phyloP scores from a whole-genome alignment of 495 filamentous ascomycete genomes.

The Penicillium longicatenatum region DNA sequence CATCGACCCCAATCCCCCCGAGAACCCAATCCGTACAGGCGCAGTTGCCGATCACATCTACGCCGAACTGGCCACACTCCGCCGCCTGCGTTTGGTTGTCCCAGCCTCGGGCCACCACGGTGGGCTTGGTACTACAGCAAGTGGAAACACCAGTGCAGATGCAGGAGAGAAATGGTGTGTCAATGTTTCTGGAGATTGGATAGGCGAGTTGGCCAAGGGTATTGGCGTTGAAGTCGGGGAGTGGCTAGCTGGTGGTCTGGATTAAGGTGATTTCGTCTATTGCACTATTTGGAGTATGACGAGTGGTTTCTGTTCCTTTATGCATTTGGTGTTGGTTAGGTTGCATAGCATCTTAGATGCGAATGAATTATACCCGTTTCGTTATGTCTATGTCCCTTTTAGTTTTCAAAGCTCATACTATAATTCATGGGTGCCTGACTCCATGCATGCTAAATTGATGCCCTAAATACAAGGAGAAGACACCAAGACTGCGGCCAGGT shows the following conservation, averaged over 20 bases:
- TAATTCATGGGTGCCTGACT: too few species aligned
- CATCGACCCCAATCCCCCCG: constrained; percentile 66
- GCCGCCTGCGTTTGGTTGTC: constrained; percentile 74
- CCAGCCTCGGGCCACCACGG: constrained; percentile 50
- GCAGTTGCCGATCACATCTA: constrained; percentile 63
- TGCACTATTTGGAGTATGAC: background rate
- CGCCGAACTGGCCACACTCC: constrained; percentile 77
- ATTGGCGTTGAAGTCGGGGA: constrained; percentile 52
- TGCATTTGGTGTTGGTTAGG: constrained; percentile 10
- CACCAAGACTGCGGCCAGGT: too few species aligned
- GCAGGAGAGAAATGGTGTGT: constrained; percentile 50
- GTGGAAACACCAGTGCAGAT: constrained; percentile 44
- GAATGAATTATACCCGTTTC: constrained; percentile 24
- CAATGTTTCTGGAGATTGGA: constrained; percentile 51
- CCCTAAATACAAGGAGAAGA: too few species aligned
- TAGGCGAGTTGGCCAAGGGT: constrained; percentile 48
- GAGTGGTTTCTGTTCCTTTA: background rate
- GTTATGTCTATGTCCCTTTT: constrained; percentile 4
- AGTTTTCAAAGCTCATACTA: too few species aligned
- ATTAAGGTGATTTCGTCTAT: constrained; percentile 20
- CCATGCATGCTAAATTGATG: too few species aligned
- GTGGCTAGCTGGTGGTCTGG: constrained; percentile 50
- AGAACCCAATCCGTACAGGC: constrained; percentile 48
- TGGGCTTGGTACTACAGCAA: constrained; percentile 32
- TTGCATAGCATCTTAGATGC: constrained; percentile 2